These are phyloP conservation scores for Kregervanrija pseudodelftensis DNA, from an alignment of 805 yeast genomes.

Conservation along the genomic window DNA sequence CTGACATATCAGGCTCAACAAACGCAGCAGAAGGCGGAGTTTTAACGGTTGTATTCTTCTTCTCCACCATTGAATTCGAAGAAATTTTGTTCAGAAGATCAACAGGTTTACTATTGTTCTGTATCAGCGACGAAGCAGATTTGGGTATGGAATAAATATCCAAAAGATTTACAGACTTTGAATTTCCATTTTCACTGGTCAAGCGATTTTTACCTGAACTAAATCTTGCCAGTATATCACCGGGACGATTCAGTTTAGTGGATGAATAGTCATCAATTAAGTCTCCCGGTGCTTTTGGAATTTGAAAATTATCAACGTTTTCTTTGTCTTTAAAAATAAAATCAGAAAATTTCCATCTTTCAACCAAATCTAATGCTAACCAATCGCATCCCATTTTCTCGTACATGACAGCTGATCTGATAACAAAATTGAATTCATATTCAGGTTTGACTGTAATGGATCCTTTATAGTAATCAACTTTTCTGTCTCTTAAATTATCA, in stretches of 20 bases:
- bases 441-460: constrained; percentile 35
- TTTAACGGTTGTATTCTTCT: not conserved
- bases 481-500: constrained; percentile 48
- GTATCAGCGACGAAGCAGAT: too few species aligned
- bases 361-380: constrained; percentile 53
- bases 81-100: too few species aligned
- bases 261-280: constrained; percentile 3
- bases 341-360: constrained; percentile 56
- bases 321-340: not conserved
- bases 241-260: constrained; percentile 1
- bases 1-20: constrained; percentile 72
- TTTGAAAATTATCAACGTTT: not conserved
- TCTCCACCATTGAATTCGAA: not conserved
- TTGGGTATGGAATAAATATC: not conserved
- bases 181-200: too few species aligned
- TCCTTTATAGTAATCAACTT: constrained; percentile 42
- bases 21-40: constrained; percentile 48
- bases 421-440: constrained; percentile 55
- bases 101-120: too few species aligned
- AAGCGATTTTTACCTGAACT: too few species aligned
- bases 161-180: not conserved
- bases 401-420: constrained; percentile 60
- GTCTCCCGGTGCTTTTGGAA: constrained; percentile 1
- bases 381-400: constrained; percentile 89
- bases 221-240: constrained; percentile 12